Base-by-base conservation (phyloP, 176 grass and related monocot species). In the Neostapfia colusana region DNA sequence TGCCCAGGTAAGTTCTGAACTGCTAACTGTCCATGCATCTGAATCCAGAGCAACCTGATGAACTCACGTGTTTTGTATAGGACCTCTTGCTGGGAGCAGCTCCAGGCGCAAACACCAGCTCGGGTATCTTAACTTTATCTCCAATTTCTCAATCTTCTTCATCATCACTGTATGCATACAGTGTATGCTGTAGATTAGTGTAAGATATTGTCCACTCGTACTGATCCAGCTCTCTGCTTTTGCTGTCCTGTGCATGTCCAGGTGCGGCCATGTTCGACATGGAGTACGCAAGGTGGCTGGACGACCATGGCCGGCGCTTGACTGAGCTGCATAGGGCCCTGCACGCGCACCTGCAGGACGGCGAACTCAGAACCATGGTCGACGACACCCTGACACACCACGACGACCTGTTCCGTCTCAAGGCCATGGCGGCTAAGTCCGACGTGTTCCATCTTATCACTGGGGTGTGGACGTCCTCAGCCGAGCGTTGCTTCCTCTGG, bases 361-460 rank as follows among this genome's bases (percentile, higher is more conserved):
- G 67, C 38, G 93, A 90, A 45, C 84, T 97, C 27, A 93, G 84
- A 56, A 81, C 81, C 48, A 78, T 87, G 62, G 82, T 97, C 14
- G 88, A 97, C 36, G 72, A 85, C 28, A 71, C 81, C 49, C 56
- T 97, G 43, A 75, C 83, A 8, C 93, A 87, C 73, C 80, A 93
- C 10, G 81, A 97, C 45, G 78, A 93, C 24, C 76, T 97, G 31
- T 97, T 97, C 81, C 83, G 45, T 59, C 75, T 97, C 28, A 91
- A 89, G 71, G 81, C 63, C 11, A 26, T 42, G 1, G 75, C 78
- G 1, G 88, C 81, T 4, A 91, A 78, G 64, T 63, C 86, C 0
- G 93, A 97, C 25, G 86, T 97, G 11, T 97, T 97, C 69, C 93
- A 97, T 73, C 81, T 97, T 67, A 87, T 97, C 61, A 87, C 83